Conservation (phyloP, 2,329 filamentous ascomycete species). For the Plenodomus biglobosus region DNA sequence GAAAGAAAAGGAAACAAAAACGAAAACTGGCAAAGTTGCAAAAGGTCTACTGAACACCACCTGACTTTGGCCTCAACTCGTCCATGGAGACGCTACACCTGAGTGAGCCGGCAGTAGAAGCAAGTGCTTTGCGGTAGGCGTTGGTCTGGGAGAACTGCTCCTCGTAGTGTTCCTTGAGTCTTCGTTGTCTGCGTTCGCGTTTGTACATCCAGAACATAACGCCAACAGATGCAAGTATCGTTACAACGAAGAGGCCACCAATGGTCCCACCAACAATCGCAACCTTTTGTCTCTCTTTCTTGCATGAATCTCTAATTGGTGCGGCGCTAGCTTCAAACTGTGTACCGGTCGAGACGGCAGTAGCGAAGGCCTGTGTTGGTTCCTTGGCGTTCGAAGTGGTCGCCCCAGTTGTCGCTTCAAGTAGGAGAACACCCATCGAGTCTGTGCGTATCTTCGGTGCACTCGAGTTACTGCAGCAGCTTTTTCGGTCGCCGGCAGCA, state of each 20-base stretch:
- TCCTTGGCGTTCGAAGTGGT: slow-evolving; percentile 5
- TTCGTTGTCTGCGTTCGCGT: slow-evolving; percentile 35
- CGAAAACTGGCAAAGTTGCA: too few relatives aligned
- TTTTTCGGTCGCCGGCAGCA: slow-evolving; percentile 22
- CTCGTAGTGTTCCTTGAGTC: slow-evolving; percentile 40
- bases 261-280: slow-evolving; percentile 30
- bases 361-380: slow-evolving; percentile 10
- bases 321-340: slow-evolving; percentile 8
- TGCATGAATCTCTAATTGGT: slow-evolving; percentile 12
- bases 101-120: slow-evolving; percentile 11
- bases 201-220: slow-evolving; percentile 29
- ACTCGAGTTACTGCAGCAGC: slow-evolving; percentile 35
- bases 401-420: slow-evolving; percentile 10
- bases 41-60: not conserved
- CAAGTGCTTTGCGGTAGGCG: slow-evolving; percentile 28
- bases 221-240: slow-evolving; percentile 17
- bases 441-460: slow-evolving; percentile 26
- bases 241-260: slow-evolving; percentile 26
- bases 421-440: slow-evolving; percentile 25
- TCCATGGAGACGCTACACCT: slow-evolving; percentile 9
- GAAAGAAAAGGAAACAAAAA: too few relatives aligned
- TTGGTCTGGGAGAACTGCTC: slow-evolving; percentile 33
- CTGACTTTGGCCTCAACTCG: slow-evolving; percentile 4
- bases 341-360: slow-evolving; percentile 10
- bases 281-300: slow-evolving; percentile 21